Evolutionary conservation across 495 filamentous ascomycete genomes (phyloP).

Genomic region (Aspergillus sclerotioniger): DNA sequence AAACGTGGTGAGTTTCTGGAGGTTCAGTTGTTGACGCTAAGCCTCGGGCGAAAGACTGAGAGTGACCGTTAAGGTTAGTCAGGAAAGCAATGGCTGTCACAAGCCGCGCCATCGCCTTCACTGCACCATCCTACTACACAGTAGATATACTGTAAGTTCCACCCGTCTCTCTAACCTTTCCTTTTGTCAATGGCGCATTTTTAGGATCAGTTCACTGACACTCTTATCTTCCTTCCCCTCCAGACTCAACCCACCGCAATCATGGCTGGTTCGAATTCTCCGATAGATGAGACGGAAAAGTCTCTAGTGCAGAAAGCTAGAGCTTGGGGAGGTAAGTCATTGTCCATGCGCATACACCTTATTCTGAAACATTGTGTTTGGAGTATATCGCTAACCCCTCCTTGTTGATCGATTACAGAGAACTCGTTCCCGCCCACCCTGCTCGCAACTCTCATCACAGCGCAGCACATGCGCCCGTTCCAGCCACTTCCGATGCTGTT

Average conservation of each 20-base stretch:
- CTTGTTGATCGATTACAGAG: slow-evolving; percentile 46
- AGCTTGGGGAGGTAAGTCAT: slow-evolving; percentile 69
- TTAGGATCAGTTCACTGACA: background rate
- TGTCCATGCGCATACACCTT: slow-evolving; percentile 9
- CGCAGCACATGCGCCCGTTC: slow-evolving; percentile 74
- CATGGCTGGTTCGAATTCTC: slow-evolving; percentile 28
- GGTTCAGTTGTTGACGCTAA: slow-evolving; percentile 26
- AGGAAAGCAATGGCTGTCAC: slow-evolving; percentile 6
- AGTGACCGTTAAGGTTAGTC: slow-evolving; percentile 18
- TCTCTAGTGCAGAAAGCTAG: slow-evolving; percentile 50
- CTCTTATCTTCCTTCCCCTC: background rate
- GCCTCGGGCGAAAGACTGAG: slow-evolving; percentile 8
- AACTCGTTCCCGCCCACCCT: slow-evolving; percentile 74
- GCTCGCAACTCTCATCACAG: slow-evolving; percentile 74
- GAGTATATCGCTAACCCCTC: background rate
- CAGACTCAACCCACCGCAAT: background rate
- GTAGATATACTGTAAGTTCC: background rate
- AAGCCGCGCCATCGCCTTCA: background rate
- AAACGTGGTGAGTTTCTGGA: slow-evolving; percentile 30
- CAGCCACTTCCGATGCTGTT: slow-evolving; percentile 76
- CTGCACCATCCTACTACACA: background rate
- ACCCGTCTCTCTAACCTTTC: background rate
- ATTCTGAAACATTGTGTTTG: background rate
- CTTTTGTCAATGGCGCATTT: background rate
- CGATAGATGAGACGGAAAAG: slow-evolving; percentile 45